Percentiles rank a stretch among this genome's conserved stretches.
Conservation (phyloP, 768 basidiomycete genomes). For the Agaricus blazei region DNA sequence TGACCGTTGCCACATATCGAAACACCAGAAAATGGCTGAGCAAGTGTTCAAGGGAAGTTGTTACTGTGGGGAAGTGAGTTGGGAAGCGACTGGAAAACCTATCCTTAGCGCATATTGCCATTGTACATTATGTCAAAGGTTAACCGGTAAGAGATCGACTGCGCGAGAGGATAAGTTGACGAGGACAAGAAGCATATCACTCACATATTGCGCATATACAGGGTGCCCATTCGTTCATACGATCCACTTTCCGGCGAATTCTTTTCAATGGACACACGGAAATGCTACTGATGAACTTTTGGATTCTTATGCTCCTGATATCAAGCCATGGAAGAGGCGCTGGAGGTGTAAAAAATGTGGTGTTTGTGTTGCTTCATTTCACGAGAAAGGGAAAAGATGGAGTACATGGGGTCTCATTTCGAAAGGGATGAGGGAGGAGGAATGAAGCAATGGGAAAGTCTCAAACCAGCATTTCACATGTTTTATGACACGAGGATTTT, state of each 20-base stretch:
- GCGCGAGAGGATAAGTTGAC: too few species aligned
- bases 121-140: conserved; percentile 62
- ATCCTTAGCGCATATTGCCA: conserved; percentile 62
- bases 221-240: conserved; percentile 61
- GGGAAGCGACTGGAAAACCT: conserved; percentile 42
- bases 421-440: conserved; percentile 46
- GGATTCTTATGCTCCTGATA: conserved; percentile 41
- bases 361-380: conserved; percentile 44
- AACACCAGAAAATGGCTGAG: background rate
- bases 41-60: conserved; percentile 44
- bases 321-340: conserved; percentile 56
- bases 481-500: conserved; percentile 63
- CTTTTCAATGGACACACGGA: conserved; percentile 51
- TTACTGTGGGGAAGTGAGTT: conserved; percentile 52
- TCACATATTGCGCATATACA: conserved; percentile 16
- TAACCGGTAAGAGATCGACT: conserved; percentile 36
- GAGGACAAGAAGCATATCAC: background rate
- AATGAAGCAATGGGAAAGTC: conserved; percentile 45
- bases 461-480: conserved; percentile 61
- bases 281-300: conserved; percentile 29
- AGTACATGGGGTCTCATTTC: conserved; percentile 55
- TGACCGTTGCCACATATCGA: background rate
- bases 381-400: conserved; percentile 40
- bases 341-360: conserved; percentile 64
- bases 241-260: conserved; percentile 44